Evolutionary conservation across 345 rosid species (phyloP).

Genomic region (Moricandia arvensis): DNA sequence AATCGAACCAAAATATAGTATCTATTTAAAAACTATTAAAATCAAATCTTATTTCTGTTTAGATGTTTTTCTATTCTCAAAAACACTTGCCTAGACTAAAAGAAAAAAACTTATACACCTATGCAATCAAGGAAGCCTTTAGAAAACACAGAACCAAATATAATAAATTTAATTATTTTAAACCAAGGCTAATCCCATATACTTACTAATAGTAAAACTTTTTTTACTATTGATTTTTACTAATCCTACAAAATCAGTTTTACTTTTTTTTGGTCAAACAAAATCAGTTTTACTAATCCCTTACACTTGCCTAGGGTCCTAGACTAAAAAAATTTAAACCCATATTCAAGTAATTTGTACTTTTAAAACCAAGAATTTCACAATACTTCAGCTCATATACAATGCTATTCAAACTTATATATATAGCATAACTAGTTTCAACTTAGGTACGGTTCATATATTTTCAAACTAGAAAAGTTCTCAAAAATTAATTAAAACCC

Average conservation of each 20-base stretch:
- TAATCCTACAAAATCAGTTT: background rate
- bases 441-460: background rate
- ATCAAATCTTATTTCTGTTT: background rate
- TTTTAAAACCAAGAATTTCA: background rate
- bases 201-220: no score
- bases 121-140: background rate
- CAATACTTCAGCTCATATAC: background rate
- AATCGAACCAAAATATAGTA: background rate
- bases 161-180: background rate
- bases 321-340: background rate
- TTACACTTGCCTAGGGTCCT: background rate
- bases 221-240: background rate
- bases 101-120: background rate
- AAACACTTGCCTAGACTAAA: background rate
- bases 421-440: background rate
- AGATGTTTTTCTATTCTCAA: background rate
- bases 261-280: no score
- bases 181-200: background rate
- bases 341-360: background rate
- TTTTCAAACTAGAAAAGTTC: background rate
- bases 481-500: background rate
- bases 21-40: background rate
- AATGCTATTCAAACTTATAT: background rate
- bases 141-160: background rate
- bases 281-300: background rate